Base-by-base conservation (phyloP, 164 flowering plant genomes). In the Vitis riparia region DNA sequence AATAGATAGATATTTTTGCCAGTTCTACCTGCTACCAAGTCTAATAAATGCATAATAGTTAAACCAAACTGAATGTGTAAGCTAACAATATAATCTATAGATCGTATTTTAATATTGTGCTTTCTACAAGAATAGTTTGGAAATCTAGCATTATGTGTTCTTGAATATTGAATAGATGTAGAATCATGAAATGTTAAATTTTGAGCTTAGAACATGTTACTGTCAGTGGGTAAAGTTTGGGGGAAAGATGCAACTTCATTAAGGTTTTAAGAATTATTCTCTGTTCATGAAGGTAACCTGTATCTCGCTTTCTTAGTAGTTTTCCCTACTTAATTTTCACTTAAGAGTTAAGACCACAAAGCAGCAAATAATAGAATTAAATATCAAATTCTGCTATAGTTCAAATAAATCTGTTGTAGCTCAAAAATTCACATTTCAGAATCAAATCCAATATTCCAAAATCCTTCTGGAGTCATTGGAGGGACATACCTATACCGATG, bases 361-460 rank as follows among this genome's bases (percentile, higher is more conserved):
- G 2, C 27, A 23, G 2, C 27, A 23, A 23, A 23, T 23, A 23
- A 17, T 59, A 27, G 9, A 52, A 65, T 15, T 69, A 14, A 60
- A 8, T 52, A 52, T 47, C 62, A 55, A 62, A 52, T 11, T 14
- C 8, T n/a, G 16, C 14, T 14, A 13, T 30, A 5, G 8, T 15
- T 29, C 44, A 30, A 23, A 52, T 32, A 53, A 6, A 51, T 65
- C 5, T 16, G 19, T 2, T 37, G 44, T 6, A 19, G 27, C 60
- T 67, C 61, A 57, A 68, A 51, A 72, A 5, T 11, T 72, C 59
- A 81, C 76, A 75, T 79, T 74, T 83, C 86, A 69, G 98, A 86
- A 57, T 95, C 99, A 78, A 95, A 95, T 66, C 99, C 99, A 77
- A 95, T 95, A 74, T 95, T 89, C 99, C 99, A 95, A 82, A 92